Evolutionary conservation across 2,329 filamentous ascomycete genomes (phyloP), one percentile per base, ranked within the genome.

Genomic region (Colletotrichum filicis): DNA sequence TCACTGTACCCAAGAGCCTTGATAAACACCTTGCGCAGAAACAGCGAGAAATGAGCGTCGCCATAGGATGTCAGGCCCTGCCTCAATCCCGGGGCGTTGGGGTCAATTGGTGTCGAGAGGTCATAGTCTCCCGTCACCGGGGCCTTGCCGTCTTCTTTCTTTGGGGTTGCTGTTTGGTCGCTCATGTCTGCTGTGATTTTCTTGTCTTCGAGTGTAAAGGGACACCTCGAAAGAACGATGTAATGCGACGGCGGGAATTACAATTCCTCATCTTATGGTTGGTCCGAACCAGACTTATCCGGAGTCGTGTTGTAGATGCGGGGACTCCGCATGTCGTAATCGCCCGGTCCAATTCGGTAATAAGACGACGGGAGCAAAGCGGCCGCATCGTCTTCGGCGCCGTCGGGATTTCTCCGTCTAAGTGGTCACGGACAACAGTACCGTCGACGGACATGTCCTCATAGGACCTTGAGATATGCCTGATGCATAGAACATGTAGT

Each of bases 21-120:
- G 84, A 94, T 94, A 80, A 94, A 94, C 28, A 92, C 92, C 77
- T 94, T 94, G 42, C 93, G 88, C 0, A 94, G 86, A 78, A 94
- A 94, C 2, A 94, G 86, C 0, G 91, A 92, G 83, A 95, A 95
- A 81, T 94, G 92, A 7, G 92, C 85, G 76, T 95, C 93, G 57
- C 93, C 93, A 76, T 94, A 94, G 0, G 89, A 90, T 3, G 92
- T 88, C 1, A 94, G 86, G 1, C 90, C 90, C 76, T 91, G 90
- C 8, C 91, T 87, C 35, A 94, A 84, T 7, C 92, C 92, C 0
- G 84, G 80, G 58, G 80, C 75, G 37, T 82, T 80, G 53, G 85
- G 82, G 28, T 82, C 77, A 66, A 93, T 87, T 1, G 90, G 87
- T 1, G 79, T 84, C 22, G 84, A 83, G 19, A 93, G 87, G 77